A percentile compares a stretch with the other conserved stretches of the same genome.
phyloP scores from a whole-genome alignment of 352 stramenopile species.

The Phytopythium kandeliae region DNA sequence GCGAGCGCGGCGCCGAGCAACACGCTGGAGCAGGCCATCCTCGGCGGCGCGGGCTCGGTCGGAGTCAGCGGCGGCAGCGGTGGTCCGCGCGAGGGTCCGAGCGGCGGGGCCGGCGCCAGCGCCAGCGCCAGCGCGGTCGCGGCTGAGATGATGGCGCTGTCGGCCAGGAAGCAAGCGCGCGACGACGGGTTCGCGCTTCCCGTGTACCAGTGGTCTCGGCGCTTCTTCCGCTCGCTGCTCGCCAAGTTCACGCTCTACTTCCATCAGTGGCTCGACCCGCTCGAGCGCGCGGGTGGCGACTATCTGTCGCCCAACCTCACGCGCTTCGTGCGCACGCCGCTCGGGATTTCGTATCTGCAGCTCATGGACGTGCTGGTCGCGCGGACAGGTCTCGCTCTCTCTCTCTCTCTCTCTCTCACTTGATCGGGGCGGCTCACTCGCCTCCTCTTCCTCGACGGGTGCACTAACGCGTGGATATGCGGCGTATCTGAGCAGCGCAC shows the following conservation, averaged over 20 bases:
- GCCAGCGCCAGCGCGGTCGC: conserved; percentile 40
- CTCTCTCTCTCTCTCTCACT: conserved; percentile 1
- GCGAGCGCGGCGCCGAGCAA: conserved; percentile 37
- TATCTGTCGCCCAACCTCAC: conserved; percentile 62
- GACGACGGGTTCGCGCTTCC: conserved; percentile 75
- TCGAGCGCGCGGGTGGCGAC: conserved; percentile 52
- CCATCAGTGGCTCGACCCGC: conserved; percentile 63
- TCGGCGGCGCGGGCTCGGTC: too few relatives aligned
- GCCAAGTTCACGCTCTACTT: conserved; percentile 85
- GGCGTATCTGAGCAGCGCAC: conserved; percentile 25
- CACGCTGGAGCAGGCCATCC: conserved; percentile 62
- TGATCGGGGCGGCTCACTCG: not conserved
- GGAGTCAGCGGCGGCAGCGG: conserved; percentile 17
- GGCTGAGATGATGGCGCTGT: conserved; percentile 77
- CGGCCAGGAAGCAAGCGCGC: conserved; percentile 64
- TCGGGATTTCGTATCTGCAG: conserved; percentile 78
- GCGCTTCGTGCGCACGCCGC: conserved; percentile 64
- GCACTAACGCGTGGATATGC: conserved; percentile 3
- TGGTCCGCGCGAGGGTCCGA: conserved; percentile 10
- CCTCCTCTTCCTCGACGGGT: not conserved
- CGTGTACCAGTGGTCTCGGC: conserved; percentile 77
- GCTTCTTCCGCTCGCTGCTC: conserved; percentile 79
- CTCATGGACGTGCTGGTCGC: conserved; percentile 76
- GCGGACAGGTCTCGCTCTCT: conserved; percentile 40
- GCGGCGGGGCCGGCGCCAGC: conserved; percentile 2